Evolutionary conservation across 2,329 filamentous ascomycete species (phyloP), one percentile per base, ranked within the genome.

Genomic region (Diaporthe sp.): DNA sequence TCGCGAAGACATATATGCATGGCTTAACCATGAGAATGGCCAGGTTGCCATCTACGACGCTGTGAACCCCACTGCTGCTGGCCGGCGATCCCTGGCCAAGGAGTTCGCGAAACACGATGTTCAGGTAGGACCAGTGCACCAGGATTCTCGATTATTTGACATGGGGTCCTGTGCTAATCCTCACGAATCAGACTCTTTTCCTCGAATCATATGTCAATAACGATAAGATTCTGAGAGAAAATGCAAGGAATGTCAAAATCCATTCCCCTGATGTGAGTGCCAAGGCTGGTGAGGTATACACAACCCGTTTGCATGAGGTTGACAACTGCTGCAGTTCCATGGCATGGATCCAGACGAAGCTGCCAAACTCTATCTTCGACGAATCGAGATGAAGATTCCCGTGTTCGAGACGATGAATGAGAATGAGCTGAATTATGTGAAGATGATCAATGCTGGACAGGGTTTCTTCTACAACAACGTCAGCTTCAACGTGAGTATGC

Each of bases 1-100:
- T 79, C 92, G 97, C 74, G 96, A 98, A 81, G 97, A 99, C 80
- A 98, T 99, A 73, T 98, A 98, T 81, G 93, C 94, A 72, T 99
- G 98, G 88, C 86, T 99, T 58, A 97, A 98, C 80, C 94, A 98
- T 78, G 97, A 98, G 81, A 98, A 98, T 79, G 97, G 97, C 17
- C 97, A 99, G 81, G 96, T 99, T 72, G 97, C 97, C 72, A 98
- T 99, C 75, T 99, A 98, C 82, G 97, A 99, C 84, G 97, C 97
- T 37, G 97, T 99, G 25, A 99, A 99, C 80, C 96, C 96, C 6
- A 92, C 97, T 27, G 92, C 94, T 27, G 92, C 90, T 73, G 96
- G 95, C 22, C 92, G 97, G 61, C 91, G 93, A 72, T 94, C 95
- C 15, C 87, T 99, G 25, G 96, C 95, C 7, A 98, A 97, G 84